Evolutionary conservation across 768 basidiomycete genomes (phyloP).

Genomic region (Tephrocybe sp.): DNA sequence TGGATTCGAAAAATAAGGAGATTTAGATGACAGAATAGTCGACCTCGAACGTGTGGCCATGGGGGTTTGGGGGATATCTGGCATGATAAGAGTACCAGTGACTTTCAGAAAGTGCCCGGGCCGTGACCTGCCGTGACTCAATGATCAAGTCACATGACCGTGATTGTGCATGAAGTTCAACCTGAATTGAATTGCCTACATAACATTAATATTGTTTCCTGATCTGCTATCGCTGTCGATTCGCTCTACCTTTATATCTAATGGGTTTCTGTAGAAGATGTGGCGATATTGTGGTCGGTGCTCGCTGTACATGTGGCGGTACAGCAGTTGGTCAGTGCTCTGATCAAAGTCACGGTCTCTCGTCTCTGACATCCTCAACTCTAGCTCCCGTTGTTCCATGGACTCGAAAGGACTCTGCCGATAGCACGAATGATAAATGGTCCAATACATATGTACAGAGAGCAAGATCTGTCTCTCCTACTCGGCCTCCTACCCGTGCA

Average conservation of each 20-base stretch:
- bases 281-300: conserved; percentile 74
- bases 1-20: conserved; percentile 17
- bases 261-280: conserved; percentile 90
- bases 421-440: conserved; percentile 65
- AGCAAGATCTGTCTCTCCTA: conserved; percentile 45
- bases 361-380: neutral
- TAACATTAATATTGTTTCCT: neutral
- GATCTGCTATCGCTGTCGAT: conserved; percentile 12
- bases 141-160: conserved; percentile 26
- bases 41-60: neutral
- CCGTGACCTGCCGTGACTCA: too few species aligned
- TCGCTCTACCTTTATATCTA: conserved; percentile 4
- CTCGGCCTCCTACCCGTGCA: conserved; percentile 27
- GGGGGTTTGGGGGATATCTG: neutral
- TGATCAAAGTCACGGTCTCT: neutral
- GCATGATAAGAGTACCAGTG: too few species aligned
- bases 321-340: conserved; percentile 67
- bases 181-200: neutral
- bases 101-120: too few species aligned
- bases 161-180: neutral
- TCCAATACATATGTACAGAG: conserved; percentile 73
- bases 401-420: conserved; percentile 46
- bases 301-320: conserved; percentile 82
- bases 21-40: neutral
- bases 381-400: conserved; percentile 72